Evolutionary conservation across 106 monocot species (phyloP).

Genomic region (Amphibolis antarctica): DNA sequence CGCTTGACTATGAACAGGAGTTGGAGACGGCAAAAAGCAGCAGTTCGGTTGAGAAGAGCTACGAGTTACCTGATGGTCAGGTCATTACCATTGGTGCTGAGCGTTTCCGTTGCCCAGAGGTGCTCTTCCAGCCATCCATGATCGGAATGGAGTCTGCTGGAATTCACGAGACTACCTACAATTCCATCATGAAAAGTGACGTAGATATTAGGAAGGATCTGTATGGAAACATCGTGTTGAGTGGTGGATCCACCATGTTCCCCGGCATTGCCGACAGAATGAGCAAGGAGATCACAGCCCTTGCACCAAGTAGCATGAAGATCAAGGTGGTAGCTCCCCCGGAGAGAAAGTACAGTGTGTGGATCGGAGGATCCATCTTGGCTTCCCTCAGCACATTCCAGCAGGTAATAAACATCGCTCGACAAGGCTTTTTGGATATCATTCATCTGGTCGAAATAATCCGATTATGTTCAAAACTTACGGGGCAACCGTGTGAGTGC

Average conservation of each 20-base stretch:
- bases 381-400: constrained; percentile 19
- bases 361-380: constrained; percentile 18
- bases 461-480: not conserved
- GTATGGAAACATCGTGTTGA: constrained; percentile 16
- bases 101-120: constrained; percentile 17
- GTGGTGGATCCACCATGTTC: constrained; percentile 19
- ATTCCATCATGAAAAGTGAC: constrained; percentile 19
- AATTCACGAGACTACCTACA: constrained; percentile 17
- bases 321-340: constrained; percentile 17
- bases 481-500: not conserved
- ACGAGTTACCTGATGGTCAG: constrained; percentile 16
- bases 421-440: not conserved
- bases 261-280: constrained; percentile 15
- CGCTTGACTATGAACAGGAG: constrained; percentile 17
- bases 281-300: constrained; percentile 21
- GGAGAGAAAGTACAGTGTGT: constrained; percentile 19
- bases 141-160: constrained; percentile 19
- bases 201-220: constrained; percentile 19
- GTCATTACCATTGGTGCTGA: constrained; percentile 20
- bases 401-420: constrained; percentile 1
- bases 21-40: constrained; percentile 11
- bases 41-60: constrained; percentile 15
- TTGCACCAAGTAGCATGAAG: constrained; percentile 21
- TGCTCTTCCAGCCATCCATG: constrained; percentile 15
- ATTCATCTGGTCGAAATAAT: not conserved